These are phyloP conservation scores for Arctium lappa DNA, from an alignment of 129 eudicot genomes.

Conservation along the genomic window DNA sequence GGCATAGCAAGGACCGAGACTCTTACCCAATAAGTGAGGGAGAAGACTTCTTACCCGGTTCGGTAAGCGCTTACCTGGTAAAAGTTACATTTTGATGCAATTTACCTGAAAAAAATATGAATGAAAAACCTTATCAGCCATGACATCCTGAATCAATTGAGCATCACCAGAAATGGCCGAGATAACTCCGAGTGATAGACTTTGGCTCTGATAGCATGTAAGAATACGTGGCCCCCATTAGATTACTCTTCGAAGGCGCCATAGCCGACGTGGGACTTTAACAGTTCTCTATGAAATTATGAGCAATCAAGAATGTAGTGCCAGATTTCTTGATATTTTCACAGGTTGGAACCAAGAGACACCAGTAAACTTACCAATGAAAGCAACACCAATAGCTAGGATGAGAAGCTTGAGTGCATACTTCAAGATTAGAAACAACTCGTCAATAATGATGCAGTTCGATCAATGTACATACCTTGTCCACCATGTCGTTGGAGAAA, in stretches of 20 bases:
- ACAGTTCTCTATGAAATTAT: neutral
- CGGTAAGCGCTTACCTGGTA: neutral
- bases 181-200: conserved; percentile 32
- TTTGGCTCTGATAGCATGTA: neutral
- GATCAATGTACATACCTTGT: conserved; percentile 40
- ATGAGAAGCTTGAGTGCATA: conserved; percentile 49
- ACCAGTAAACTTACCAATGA: conserved; percentile 43
- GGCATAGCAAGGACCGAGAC: too few relatives aligned
- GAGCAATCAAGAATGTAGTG: neutral
- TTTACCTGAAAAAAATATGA: neutral
- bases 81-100: neutral
- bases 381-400: conserved; percentile 64
- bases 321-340: neutral
- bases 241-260: neutral
- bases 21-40: too few relatives aligned
- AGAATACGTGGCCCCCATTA: neutral
- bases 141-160: conserved; percentile 71
- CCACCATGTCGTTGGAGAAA: conserved; percentile 37
- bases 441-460: neutral
- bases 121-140: conserved; percentile 58
- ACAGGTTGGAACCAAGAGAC: neutral
- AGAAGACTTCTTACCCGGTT: neutral
- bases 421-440: conserved; percentile 25
- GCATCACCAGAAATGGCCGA: conserved; percentile 66
- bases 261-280: neutral